Conservation (phyloP, 768 basidiomycete genomes). For the Mrakia frigida region DNA sequence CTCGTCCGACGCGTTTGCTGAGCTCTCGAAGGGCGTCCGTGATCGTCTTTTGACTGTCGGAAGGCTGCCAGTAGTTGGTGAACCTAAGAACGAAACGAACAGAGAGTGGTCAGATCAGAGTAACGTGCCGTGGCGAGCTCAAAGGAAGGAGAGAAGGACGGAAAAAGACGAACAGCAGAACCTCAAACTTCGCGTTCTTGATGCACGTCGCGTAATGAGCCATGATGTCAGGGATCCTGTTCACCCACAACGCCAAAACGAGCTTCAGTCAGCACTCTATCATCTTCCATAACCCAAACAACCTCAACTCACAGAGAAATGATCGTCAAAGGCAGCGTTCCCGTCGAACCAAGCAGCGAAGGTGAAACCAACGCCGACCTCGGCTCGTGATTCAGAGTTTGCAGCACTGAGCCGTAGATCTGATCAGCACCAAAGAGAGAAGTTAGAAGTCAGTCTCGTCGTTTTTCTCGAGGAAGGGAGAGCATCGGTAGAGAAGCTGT, state of each 20-base stretch:
- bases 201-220: conserved; percentile 62
- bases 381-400: conserved; percentile 55
- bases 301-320: conserved; percentile 14
- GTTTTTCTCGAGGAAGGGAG: neutral
- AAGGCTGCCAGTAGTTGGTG: conserved; percentile 57
- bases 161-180: conserved; percentile 50
- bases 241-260: neutral
- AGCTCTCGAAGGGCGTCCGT: conserved; percentile 50
- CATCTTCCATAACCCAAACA: neutral
- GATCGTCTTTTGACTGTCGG: conserved; percentile 27
- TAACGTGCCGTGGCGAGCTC: neutral
- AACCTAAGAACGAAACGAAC: conserved; percentile 40
- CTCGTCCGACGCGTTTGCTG: conserved; percentile 50
- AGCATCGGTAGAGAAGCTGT: no score
- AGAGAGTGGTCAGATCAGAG: neutral
- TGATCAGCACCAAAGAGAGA: conserved; percentile 36
- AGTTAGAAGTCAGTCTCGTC: neutral
- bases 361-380: conserved; percentile 59
- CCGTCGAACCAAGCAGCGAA: conserved; percentile 51
- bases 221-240: conserved; percentile 64
- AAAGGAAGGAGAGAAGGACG: neutral
- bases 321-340: conserved; percentile 36
- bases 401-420: conserved; percentile 62
- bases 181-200: conserved; percentile 58
- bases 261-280: neutral